These are phyloP conservation scores for Lecanicillium sp. DNA, from an alignment of 2,329 filamentous ascomycete species.

Conservation along the genomic window DNA sequence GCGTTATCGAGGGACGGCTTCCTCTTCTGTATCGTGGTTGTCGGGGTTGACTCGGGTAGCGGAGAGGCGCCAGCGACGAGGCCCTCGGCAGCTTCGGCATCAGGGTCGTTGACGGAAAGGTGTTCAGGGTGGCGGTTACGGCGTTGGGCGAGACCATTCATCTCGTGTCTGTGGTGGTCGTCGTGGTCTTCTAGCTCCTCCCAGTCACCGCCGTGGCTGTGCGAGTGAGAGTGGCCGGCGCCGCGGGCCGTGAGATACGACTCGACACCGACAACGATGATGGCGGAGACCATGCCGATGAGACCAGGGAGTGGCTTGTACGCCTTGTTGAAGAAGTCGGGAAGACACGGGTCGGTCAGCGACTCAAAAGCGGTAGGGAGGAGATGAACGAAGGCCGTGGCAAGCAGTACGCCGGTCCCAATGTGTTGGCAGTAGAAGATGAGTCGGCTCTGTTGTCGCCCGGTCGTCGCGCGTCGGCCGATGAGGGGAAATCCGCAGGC, in stretches of 20 bases:
- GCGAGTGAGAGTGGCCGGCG: constrained; percentile 55
- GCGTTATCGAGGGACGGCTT: constrained; percentile 27
- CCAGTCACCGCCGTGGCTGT: constrained; percentile 39
- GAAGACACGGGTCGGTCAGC: constrained; percentile 64
- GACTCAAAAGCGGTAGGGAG: constrained; percentile 63
- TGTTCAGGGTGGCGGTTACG: constrained; percentile 40
- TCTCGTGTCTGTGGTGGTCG: constrained; percentile 24
- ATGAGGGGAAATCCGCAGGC: constrained; percentile 63
- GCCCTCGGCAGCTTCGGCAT: constrained; percentile 46
- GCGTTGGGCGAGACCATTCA: constrained; percentile 31
- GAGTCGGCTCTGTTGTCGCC: constrained; percentile 52
- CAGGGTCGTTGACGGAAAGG: constrained; percentile 46
- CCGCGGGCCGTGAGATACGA: constrained; percentile 77
- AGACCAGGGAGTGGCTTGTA: constrained; percentile 76
- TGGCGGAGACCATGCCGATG: constrained; percentile 74
- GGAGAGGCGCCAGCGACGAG: constrained; percentile 55
- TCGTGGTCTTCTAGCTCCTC: constrained; percentile 39
- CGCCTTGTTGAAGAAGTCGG: constrained; percentile 70
- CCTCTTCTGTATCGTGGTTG: constrained; percentile 17
- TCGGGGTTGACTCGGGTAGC: constrained; percentile 49
- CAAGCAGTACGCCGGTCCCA: constrained; percentile 78
- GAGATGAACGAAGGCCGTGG: constrained; percentile 77
- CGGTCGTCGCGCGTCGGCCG: constrained; percentile 51
- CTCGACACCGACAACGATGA: constrained; percentile 78
- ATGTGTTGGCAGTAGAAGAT: constrained; percentile 68